phyloP scores from a whole-genome alignment of 2,329 filamentous ascomycete species.

The Trichoderma simmonsii region DNA sequence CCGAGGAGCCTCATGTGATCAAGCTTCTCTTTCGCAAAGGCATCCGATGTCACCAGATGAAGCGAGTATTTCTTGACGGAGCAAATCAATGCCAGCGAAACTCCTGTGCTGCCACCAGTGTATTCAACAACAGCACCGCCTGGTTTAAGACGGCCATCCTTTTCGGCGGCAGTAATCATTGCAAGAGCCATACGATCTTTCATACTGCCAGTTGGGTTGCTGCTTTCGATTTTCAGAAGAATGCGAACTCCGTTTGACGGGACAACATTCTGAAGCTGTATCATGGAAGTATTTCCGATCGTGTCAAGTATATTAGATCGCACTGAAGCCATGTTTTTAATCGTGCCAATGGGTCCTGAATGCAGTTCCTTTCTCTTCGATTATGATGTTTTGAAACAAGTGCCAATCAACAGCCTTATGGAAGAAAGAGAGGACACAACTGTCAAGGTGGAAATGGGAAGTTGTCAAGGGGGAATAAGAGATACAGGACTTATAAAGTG shows the following conservation, averaged over 20 bases:
- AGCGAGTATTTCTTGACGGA: slow-evolving; percentile 1
- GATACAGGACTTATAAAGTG: not conserved
- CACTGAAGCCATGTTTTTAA: not conserved
- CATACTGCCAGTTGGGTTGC: slow-evolving; percentile 10
- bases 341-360: not conserved
- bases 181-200: slow-evolving; percentile 15
- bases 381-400: not conserved
- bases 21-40: slow-evolving; percentile 9
- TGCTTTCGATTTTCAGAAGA: slow-evolving; percentile 1
- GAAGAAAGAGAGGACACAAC: too few relatives aligned
- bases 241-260: slow-evolving; percentile 5
- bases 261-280: not conserved
- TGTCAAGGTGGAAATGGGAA: too few relatives aligned
- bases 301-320: not conserved
- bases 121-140: slow-evolving; percentile 14
- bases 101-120: slow-evolving; percentile 7
- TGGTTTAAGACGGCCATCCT: slow-evolving; percentile 1
- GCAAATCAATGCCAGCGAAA: not conserved
- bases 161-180: slow-evolving; percentile 11
- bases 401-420: not conserved
- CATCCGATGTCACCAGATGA: slow-evolving; percentile 10
- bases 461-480: not conserved
- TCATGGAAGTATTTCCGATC: not conserved
- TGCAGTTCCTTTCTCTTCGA: not conserved
- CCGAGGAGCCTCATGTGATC: slow-evolving; percentile 8